Evolutionary conservation across 371 early-diverging fungal genomes (phyloP), one percentile per base, ranked within the genome.

Genomic region (Mucor racemosus): DNA sequence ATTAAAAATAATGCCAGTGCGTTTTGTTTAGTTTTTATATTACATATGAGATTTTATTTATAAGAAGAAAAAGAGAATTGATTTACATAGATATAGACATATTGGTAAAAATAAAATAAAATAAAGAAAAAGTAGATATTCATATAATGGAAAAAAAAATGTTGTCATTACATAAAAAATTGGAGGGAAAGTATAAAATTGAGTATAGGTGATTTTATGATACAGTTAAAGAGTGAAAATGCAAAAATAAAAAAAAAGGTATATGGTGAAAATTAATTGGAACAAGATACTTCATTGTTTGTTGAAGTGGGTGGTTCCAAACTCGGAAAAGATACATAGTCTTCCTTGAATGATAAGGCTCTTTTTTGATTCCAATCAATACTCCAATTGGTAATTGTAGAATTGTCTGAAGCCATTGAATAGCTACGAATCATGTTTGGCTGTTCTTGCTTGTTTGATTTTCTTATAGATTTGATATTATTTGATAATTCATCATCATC

Each of bases 261-360:
- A 54, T 33, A 33, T 54, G 14, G 34, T 14, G 17, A 7, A 26
- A 26, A 3, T 50, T 58, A 65, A 65, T 59, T 58, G 8, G 65
- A 65, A 42, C 57, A 56, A 41, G 65, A 31, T 9, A 65, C 36
- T 57, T 59, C 50, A n/a, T 44, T 56, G 34, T 44, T 42, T 58
- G 57, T 44, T 48, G 65, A 26, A 17, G 42, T 42, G 4, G 54
- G 54, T 33, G 66, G 63, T 58, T 68, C 72, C 39, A 76, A 60
- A 62, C 72, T 67, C 17, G 77, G 77, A 39, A 77, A 77, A 15
- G 77, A 77, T 9, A 77, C 77, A 64, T 77, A 77, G 36, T 74
- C 75, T 48, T 77, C 72, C 64, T 72, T 72, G 46, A 77, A 77
- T 7, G 77, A 77, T 69, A 72, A 58, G 10, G 69, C 50, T 34